These are phyloP conservation scores for Mycena floridula DNA, from an alignment of 768 basidiomycete genomes.

Conservation along the genomic window DNA sequence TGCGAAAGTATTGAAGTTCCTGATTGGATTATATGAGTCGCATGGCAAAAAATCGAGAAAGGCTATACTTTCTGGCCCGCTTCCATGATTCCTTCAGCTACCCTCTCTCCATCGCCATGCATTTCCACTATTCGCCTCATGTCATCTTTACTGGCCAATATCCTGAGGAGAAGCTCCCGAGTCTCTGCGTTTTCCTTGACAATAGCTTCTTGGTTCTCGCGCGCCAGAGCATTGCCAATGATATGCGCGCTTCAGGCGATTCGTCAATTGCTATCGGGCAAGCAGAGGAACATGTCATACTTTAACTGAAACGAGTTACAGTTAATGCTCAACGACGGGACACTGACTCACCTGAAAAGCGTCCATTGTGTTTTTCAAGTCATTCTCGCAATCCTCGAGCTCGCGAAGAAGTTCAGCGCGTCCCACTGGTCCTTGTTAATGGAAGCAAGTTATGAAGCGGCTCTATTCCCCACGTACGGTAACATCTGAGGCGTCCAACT, in stretches of 20 bases:
- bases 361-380: slow-evolving; percentile 35
- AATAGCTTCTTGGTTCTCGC: slow-evolving; percentile 20
- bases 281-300: slow-evolving; percentile 6
- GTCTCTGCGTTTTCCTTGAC: slow-evolving; percentile 26
- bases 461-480: no score
- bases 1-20: slow-evolving; percentile 22
- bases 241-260: slow-evolving; percentile 21
- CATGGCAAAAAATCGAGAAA: neutral
- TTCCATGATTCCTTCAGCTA: slow-evolving; percentile 43
- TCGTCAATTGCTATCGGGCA: neutral
- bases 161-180: slow-evolving; percentile 31
- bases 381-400: no score
- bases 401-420: no score
- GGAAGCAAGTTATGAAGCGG: no score
- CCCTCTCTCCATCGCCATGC: slow-evolving; percentile 33
- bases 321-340: no score
- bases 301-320: no score
- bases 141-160: slow-evolving; percentile 31
- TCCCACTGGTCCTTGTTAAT: no score
- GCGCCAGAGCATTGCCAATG: slow-evolving; percentile 20
- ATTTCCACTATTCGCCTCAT: slow-evolving; percentile 29
- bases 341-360: slow-evolving; percentile 44
- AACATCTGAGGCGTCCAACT: no score
- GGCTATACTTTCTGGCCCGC: slow-evolving; percentile 37
- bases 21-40: no score